Evolutionary conservation across 176 grass and related monocot genomes (phyloP).

Genomic region (Dactylis glomerata): DNA sequence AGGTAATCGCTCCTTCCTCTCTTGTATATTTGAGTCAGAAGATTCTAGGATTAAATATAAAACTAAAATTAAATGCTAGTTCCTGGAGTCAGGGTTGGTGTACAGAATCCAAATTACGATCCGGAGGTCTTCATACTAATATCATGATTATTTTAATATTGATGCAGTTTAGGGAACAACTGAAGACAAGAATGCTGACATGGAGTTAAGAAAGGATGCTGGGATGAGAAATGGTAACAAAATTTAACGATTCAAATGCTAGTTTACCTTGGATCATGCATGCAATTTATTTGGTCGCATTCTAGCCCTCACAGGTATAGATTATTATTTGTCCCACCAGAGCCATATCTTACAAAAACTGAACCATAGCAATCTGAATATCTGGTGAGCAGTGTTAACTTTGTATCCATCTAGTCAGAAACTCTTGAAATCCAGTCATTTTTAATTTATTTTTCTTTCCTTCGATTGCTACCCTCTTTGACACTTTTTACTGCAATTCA

Average conservation of each 20-base stretch:
- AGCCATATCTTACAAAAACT: not conserved
- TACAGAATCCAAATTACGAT: not conserved
- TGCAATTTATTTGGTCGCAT: not conserved
- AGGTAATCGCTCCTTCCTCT: constrained; percentile 39
- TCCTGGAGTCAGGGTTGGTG: not conserved
- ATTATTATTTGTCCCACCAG: not conserved
- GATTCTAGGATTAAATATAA: not conserved
- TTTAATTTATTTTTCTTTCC: not conserved
- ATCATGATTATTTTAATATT: not conserved
- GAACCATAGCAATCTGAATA: not conserved
- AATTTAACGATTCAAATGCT: not conserved
- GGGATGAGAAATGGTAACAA: not conserved
- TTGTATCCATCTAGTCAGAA: not conserved
- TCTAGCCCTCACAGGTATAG: not conserved
- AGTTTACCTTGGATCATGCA: not conserved
- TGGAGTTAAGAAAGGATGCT: not conserved
- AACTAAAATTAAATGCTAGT: not conserved
- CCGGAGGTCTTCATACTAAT: not conserved
- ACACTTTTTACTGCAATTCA: not conserved
- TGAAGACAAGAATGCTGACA: not conserved
- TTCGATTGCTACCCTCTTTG: not conserved
- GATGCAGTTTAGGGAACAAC: not conserved
- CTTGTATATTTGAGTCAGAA: not conserved
- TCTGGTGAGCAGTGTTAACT: not conserved
- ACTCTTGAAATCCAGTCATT: not conserved